Evolutionary conservation across 2,329 filamentous ascomycete species (phyloP), one percentile per base, ranked within the genome.

Genomic region (Davidsoniella neocaledoniae): DNA sequence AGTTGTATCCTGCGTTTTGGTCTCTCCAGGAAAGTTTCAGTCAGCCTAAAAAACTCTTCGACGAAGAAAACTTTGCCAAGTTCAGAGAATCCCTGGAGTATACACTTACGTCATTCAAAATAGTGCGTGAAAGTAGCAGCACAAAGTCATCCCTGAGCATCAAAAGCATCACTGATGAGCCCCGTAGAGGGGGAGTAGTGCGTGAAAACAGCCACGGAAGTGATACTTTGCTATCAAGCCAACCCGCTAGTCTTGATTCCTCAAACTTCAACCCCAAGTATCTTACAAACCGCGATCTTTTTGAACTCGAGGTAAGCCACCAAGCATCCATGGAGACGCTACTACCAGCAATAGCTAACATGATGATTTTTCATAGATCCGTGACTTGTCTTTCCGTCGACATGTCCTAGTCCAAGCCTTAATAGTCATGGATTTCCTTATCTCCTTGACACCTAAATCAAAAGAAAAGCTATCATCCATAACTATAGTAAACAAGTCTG

Each of bases 371-470:
- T 53, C 36, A 17, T 56, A 87, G 83, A 81, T 96, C 55, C 88
- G 86, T 63, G 91, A 99, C 64, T 73, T 94, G 39, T 90, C 90
- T 5, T 96, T 99, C 62, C 77, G 93, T 57, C 77, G 93, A 52
- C 87, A 98, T 62, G 86, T 98, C 48, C 74, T 98, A 37, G 90
- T 98, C 2, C 91, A 99, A 64, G 85, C 87, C 12, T 76, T 96
- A 49, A 96, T 99, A 56, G 73, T 95, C 53, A 77, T 96, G 59
- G 90, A 98, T 60, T 98, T 98, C 58, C 73, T 99, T 33, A 71
- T 96, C n/a, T 94, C 88, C 2, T 72, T 96, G 48, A 88, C 87
- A 4, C 71, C 83, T 6, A 79, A 81, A 55, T 79, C 86, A 23
- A 94, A 93, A 64, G 79, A 83, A 56, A 91, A 85, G 62, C 71